Conservation (phyloP, 2,329 filamentous ascomycete species). For the Pseudogymnoascus sp. region DNA sequence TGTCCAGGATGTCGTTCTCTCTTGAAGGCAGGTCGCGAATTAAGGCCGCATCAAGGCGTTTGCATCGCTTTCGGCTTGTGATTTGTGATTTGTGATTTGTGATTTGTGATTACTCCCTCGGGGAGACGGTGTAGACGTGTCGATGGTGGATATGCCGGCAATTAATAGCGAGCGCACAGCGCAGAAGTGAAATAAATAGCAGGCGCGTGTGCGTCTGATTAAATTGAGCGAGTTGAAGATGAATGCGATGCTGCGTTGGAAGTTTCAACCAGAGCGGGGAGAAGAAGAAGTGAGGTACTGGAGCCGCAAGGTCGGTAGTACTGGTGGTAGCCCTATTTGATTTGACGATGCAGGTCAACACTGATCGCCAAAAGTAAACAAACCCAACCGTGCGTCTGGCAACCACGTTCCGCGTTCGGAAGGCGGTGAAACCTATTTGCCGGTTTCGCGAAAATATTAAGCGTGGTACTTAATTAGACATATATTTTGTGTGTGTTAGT, state of each 20-base stretch:
- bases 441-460: not conserved
- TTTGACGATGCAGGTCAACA: slow-evolving; percentile 7
- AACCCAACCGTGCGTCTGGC: slow-evolving; percentile 7
- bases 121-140: slow-evolving; percentile 8
- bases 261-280: slow-evolving; percentile 1
- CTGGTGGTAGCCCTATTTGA: slow-evolving; percentile 3
- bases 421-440: not conserved
- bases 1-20: not conserved
- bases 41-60: slow-evolving; percentile 16
- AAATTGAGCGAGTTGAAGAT: slow-evolving; percentile 1
- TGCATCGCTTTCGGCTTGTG: not conserved
- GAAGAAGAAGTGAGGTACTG: not conserved
- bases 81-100: not conserved
- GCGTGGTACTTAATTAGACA: not conserved
- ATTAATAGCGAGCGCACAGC: slow-evolving; percentile 9
- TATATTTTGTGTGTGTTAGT: not conserved
- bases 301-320: slow-evolving; percentile 4
- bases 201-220: not conserved
- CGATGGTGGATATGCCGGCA: not conserved
- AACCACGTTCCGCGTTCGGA: slow-evolving; percentile 1
- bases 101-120: slow-evolving; percentile 5
- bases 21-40: not conserved
- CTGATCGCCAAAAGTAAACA: slow-evolving; percentile 5
- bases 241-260: not conserved
- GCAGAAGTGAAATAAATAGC: slow-evolving; percentile 5